Conservation (phyloP, 495 filamentous ascomycete species). For the Aspergillus wentii region DNA sequence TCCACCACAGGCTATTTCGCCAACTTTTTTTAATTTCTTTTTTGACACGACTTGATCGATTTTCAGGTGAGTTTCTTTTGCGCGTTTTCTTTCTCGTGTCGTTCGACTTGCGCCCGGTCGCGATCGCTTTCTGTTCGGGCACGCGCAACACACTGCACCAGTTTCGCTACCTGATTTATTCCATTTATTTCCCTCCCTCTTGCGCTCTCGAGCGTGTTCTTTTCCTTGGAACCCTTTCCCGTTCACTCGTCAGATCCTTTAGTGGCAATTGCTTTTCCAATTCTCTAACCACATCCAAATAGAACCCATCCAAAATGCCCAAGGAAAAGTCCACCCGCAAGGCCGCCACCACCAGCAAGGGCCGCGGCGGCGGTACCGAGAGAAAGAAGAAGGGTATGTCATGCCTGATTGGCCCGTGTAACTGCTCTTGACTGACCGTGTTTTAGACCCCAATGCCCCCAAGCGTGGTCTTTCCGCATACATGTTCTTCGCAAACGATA, state of each 20-base stretch:
- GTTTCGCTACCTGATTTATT: conserved; percentile 14
- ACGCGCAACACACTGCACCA: conserved; percentile 13
- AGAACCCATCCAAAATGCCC: conserved; percentile 56
- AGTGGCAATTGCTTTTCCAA: neutral
- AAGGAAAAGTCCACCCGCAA: conserved; percentile 61
- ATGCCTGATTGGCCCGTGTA: conserved; percentile 3
- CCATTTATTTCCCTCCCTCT: conserved; percentile 15
- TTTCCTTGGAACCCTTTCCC: conserved; percentile 7
- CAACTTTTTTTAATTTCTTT: conserved; percentile 7
- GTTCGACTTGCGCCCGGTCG: conserved; percentile 17
- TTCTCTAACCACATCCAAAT: conserved; percentile 1
- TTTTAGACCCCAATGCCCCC: conserved; percentile 89
- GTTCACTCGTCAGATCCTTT: conserved; percentile 4
- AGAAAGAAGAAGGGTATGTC: conserved; percentile 83
- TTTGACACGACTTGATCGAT: conserved; percentile 7
- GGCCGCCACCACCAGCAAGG: conserved; percentile 46
- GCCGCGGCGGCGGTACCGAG: conserved; percentile 46
- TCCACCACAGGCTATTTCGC: conserved; percentile 11
- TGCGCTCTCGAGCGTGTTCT: conserved; percentile 10
- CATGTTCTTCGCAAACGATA: conserved; percentile 99
- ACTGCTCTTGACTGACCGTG: conserved; percentile 5
- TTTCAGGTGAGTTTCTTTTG: conserved; percentile 13
- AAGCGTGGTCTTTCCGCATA: conserved; percentile 99
- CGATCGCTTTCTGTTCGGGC: conserved; percentile 16
- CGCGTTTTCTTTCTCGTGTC: conserved; percentile 15